Percentiles rank a stretch among this genome's conserved stretches.
Evolutionary conservation across 148 eudicot species (phyloP).

Genomic region (Diospyros lotus): DNA sequence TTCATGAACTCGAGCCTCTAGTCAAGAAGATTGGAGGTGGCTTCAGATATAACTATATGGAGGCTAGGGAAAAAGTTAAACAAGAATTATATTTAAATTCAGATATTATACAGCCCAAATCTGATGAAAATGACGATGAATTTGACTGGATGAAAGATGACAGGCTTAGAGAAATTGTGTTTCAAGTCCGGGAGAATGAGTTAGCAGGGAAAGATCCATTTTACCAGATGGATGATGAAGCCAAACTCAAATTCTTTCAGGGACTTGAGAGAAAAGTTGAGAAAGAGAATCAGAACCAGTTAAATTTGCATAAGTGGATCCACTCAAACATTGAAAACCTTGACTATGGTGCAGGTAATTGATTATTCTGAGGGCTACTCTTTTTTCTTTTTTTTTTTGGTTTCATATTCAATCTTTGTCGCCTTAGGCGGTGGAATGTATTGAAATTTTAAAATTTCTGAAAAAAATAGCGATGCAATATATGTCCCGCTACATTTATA

Average conservation of each 20-base stretch:
- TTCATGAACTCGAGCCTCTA: conserved; percentile 69
- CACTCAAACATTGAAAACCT: conserved; percentile 91
- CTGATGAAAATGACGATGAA: conserved; percentile 40
- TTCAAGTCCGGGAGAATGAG: conserved; percentile 88
- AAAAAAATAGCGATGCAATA: not conserved
- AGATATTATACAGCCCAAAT: conserved; percentile 30
- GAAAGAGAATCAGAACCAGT: conserved; percentile 54
- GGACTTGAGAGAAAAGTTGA: conserved; percentile 85
- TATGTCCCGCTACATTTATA: not conserved
- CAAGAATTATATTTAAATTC: conserved; percentile 30
- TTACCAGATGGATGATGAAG: conserved; percentile 70
- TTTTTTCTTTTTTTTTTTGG: not conserved
- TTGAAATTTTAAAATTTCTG: not conserved
- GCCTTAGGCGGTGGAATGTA: not conserved
- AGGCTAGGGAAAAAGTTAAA: conserved; percentile 60
- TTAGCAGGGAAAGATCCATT: conserved; percentile 82
- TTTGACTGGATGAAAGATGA: conserved; percentile 96
- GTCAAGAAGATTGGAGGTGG: conserved; percentile 64
- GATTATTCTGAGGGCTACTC: not conserved
- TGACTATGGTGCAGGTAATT: conserved; percentile 93
- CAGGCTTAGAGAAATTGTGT: conserved; percentile 76
- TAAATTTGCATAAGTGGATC: conserved; percentile 62
- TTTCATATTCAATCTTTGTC: conserved; percentile 1
- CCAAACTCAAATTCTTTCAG: conserved; percentile 55
- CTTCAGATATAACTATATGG: conserved; percentile 55